These are phyloP conservation scores for Hygrophila difformis DNA, from an alignment of 257 asterid species.

Conservation along the genomic window DNA sequence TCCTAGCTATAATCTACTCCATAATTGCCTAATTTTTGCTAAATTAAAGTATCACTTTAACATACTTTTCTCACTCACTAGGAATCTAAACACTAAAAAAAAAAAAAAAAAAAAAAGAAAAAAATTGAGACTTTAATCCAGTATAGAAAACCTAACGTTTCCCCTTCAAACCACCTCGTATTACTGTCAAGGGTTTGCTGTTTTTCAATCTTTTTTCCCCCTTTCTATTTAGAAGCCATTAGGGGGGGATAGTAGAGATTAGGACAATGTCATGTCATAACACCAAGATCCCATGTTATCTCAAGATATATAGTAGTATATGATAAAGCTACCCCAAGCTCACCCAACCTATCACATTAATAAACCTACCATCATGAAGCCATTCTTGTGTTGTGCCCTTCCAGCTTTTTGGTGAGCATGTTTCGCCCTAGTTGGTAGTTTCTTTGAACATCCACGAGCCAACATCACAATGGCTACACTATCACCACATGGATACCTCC, in stretches of 20 bases:
- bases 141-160: conserved; percentile 25
- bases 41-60: conserved; percentile 11
- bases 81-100: conserved; percentile 10
- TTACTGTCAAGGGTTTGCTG: conserved; percentile 15
- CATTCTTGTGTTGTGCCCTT: conserved; percentile 15
- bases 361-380: conserved; percentile 17
- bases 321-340: conserved; percentile 5
- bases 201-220: background rate
- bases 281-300: conserved; percentile 17
- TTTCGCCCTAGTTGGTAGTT: conserved; percentile 23
- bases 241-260: conserved; percentile 26
- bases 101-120: no score
- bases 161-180: conserved; percentile 24
- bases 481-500: conserved; percentile 25
- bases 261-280: conserved; percentile 47
- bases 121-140: conserved; percentile 19
- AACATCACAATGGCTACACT: conserved; percentile 20
- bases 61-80: conserved; percentile 16
- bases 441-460: conserved; percentile 16
- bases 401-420: conserved; percentile 28
- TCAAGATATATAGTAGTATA: background rate
- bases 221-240: conserved; percentile 19
- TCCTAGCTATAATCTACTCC: conserved; percentile 8
- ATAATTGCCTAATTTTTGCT: conserved; percentile 14
- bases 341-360: conserved; percentile 30